Percentiles rank a stretch among this genome's conserved stretches.
These are phyloP conservation scores for Nicotiana tabacum DNA, from an alignment of 257 asterid species.

Conservation along the genomic window DNA sequence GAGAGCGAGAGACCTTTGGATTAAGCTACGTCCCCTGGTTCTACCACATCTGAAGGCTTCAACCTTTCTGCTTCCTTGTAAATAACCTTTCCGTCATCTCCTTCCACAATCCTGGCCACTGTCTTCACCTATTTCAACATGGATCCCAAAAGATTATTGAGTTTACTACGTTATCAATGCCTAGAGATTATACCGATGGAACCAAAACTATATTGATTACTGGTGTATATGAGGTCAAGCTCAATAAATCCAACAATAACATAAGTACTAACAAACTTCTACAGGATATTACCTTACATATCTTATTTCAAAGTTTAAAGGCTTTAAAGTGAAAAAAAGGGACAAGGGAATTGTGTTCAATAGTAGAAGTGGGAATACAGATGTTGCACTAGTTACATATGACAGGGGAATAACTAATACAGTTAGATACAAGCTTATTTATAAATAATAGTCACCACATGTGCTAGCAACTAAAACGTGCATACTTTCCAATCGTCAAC, in stretches of 20 bases:
- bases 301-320: not conserved
- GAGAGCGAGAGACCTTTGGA: slow-evolving; percentile 44
- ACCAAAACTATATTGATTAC: not conserved
- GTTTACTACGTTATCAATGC: not conserved
- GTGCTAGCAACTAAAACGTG: not conserved
- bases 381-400: not conserved
- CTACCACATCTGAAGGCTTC: slow-evolving; percentile 92
- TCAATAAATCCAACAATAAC: not conserved
- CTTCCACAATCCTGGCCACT: slow-evolving; percentile 86
- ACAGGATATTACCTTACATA: not conserved
- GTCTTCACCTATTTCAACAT: slow-evolving; percentile 49
- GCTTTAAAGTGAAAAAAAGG: not conserved
- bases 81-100: slow-evolving; percentile 85
- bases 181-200: not conserved
- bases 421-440: no score
- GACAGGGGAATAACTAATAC: not conserved
- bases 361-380: not conserved
- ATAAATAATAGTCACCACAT: no score
- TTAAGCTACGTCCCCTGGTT: slow-evolving; percentile 75
- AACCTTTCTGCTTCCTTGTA: slow-evolving; percentile 89
- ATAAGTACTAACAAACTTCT: not conserved
- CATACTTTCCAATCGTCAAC: not conserved
- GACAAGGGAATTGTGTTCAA: not conserved
- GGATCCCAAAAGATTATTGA: not conserved
- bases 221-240: not conserved